Evolutionary conservation across 2,329 filamentous ascomycete species (phyloP).

Genomic region (Chaetomium sp.): DNA sequence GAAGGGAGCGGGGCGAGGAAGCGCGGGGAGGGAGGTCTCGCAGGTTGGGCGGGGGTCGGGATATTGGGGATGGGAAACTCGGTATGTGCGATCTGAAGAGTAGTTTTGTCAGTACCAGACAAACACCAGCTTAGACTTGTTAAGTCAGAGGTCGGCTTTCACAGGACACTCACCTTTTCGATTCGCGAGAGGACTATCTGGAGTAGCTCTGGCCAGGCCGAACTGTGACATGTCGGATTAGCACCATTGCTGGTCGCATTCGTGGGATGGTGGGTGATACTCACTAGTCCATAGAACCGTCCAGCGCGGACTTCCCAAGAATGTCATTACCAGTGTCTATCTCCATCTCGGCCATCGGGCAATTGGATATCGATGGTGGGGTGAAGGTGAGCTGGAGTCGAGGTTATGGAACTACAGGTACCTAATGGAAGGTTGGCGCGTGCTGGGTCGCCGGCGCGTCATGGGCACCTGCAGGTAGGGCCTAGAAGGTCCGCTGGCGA

Average conservation of each 20-base stretch:
- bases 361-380: constrained; percentile 34
- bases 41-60: constrained; percentile 46
- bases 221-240: constrained; percentile 48
- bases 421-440: constrained; percentile 22
- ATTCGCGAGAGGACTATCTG: constrained; percentile 67
- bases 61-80: constrained; percentile 74
- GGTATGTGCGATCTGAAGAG: constrained; percentile 67
- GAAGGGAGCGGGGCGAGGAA: constrained; percentile 51
- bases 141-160: not conserved
- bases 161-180: constrained; percentile 54
- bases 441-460: constrained; percentile 19
- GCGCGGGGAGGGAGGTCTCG: constrained; percentile 46
- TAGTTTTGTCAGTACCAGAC: constrained; percentile 18
- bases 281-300: constrained; percentile 59
- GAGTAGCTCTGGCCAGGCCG: constrained; percentile 69
- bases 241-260: constrained; percentile 1
- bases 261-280: constrained; percentile 33
- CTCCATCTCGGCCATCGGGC: constrained; percentile 55
- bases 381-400: not conserved
- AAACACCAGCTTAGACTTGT: constrained; percentile 16
- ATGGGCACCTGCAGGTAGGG: not conserved
- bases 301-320: constrained; percentile 52
- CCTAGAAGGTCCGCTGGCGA: not conserved
- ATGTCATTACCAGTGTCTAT: constrained; percentile 56
- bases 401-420: not conserved